Evolutionary conservation across 306 rosid genomes (phyloP), one percentile per base, ranked within the genome.

Genomic region (Urtica urens): DNA sequence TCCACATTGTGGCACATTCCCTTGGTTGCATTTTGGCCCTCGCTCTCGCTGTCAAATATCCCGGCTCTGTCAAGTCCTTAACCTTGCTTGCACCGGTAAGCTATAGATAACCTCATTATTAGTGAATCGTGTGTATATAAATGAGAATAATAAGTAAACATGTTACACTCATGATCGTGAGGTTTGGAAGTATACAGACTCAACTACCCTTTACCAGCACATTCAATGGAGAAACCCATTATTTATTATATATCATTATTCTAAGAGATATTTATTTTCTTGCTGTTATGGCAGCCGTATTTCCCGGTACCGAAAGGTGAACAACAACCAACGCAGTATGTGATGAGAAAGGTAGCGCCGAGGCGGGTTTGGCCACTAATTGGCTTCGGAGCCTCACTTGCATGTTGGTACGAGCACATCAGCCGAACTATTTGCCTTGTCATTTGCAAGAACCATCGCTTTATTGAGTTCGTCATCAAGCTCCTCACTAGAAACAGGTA

Each of bases 1-100:
- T 92, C 66, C 99, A 92, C 66, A 82, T 92, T 3, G 99, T 92
- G 31, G 99, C 99, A 25, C 99, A 92, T 62, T 92, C 99, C 2
- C 62, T 92, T 7, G 99, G 99, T 2, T 82, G 94, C 63, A 92
- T 92, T 52, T 55, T 92, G 47, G 99, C 96, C 23, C 76, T 92
- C 0, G 94, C 99, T 0, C 82, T 92, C 3, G 93, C 96, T 1
- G 81, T 74, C 19, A 79, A 79, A 49, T 67, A 92, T 57, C 99
- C 99, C 13, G 59, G 25, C 7, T 67, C 79, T 1, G 75, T 92
- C 49, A 82, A 85, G 58, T 92, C 99, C n/a, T 51, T 92, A 16
- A 92, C 99, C 18, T 38, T 92, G 27, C 83, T 92, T 26, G 99
- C 99, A 21, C 99, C 99, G 0, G 99, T 92, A 64, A 46, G 77